phyloP scores from a whole-genome alignment of 73 alveolate genomes.

The Tetrahymena borealis region DNA sequence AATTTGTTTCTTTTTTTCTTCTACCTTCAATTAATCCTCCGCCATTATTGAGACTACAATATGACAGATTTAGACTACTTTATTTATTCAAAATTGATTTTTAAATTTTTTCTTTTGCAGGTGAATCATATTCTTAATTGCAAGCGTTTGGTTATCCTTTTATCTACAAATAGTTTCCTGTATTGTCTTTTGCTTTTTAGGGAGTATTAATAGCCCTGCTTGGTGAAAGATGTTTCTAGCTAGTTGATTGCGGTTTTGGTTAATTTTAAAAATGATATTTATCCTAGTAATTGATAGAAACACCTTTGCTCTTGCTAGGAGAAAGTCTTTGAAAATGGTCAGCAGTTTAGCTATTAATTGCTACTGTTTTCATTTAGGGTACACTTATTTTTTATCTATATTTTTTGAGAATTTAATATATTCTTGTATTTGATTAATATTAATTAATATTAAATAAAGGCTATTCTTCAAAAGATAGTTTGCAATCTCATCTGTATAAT shows the following conservation, averaged over 20 bases:
- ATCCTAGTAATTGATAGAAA: not conserved
- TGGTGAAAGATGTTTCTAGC: not conserved
- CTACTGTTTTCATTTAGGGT: not conserved
- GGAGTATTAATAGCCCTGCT: not conserved
- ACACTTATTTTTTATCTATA: not conserved
- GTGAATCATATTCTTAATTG: not conserved
- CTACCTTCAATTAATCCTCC: not conserved
- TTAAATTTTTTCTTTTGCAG: not conserved
- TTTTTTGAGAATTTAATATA: not conserved
- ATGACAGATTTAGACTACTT: not conserved
- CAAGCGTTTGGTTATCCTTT: no score
- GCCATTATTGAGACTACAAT: not conserved
- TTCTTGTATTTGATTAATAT: not conserved
- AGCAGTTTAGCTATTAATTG: not conserved
- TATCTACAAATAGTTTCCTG: not conserved
- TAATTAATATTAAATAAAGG: not conserved
- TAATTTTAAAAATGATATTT: not conserved
- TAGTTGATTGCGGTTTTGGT: not conserved
- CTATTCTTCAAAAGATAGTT: not conserved
- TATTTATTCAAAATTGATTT: not conserved
- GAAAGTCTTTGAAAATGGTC: not conserved
- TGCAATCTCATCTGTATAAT: not conserved
- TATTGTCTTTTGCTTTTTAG: not conserved
- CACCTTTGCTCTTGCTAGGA: not conserved
- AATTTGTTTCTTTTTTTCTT: not conserved